Evolutionary conservation across 2,329 filamentous ascomycete species (phyloP), one percentile per base, ranked within the genome.

Genomic region (Ciborinia camelliae): DNA sequence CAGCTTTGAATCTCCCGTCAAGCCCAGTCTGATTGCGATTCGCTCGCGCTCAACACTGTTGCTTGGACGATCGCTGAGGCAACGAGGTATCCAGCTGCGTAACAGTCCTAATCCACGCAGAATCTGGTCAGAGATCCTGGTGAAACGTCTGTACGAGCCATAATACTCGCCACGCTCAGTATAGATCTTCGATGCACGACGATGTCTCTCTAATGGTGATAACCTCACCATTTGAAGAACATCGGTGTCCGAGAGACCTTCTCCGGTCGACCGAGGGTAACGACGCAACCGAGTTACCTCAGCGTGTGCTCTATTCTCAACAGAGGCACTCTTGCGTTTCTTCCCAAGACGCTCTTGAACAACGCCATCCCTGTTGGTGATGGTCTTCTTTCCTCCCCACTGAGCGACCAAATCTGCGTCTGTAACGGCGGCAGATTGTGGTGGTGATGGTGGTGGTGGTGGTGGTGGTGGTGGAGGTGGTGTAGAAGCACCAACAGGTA

Each of bases 11-110:
- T 55, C 53, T 7, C 53, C 53, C 8, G 53, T 55, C 23, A 55
- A 41, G 3, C 53, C 53, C 4, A 55, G 18, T 26, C 15, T 4
- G 18, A 12, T 15, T 2, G 53, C 37, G 15, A 37, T n/a, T n/a
- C 53, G 53, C 53, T 18, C 37, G 30, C 53, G 53, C 35, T 55
- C 53, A 26, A 55, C 18, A 12, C 37, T 55, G 3, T 55, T 55
- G 0, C 4, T 1, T 2, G 53, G 53, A 28, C 23, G 37, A 41
- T 55, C 53, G 8, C 4, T 10, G 0, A 20, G 23, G 4, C 18
- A 28, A 14, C 53, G 37, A 12, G 53, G 53, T 8, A 55, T 41
- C 53, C 53, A 55, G 23, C 14, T 1, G 28, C 53, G 53, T 39
- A 41, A 28, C 53, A 55, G 41, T 1, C 23, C 53, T 6, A n/a